A percentile compares a stretch with the other conserved stretches of the same genome.
phyloP scores from a whole-genome alignment of 352 stramenopile genomes.

The Pilasporangium apinafurcum region DNA sequence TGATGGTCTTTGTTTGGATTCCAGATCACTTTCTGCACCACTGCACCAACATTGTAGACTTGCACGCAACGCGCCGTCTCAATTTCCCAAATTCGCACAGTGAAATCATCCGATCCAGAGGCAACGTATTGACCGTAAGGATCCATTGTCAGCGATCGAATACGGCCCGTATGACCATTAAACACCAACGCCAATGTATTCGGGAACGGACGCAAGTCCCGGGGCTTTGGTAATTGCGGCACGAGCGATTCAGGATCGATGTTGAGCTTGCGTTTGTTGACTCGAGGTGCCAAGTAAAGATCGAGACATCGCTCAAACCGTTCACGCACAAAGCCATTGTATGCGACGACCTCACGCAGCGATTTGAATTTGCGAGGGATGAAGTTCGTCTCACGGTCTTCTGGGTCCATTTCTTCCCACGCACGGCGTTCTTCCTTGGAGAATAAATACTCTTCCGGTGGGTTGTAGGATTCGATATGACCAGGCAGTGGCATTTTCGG shows the following conservation, averaged over 20 bases:
- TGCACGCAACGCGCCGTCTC: slow-evolving; percentile 90
- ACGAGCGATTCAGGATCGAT: slow-evolving; percentile 97
- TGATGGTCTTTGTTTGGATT: slow-evolving; percentile 96
- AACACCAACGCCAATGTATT: slow-evolving; percentile 90
- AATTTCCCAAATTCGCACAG: slow-evolving; percentile 96
- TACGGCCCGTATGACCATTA: slow-evolving; percentile 83
- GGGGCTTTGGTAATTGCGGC: slow-evolving; percentile 94
- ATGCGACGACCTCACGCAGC: slow-evolving; percentile 94
- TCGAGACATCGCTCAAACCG: slow-evolving; percentile 99
- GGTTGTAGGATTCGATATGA: slow-evolving; percentile 99
- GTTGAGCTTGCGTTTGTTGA: slow-evolving; percentile 95
- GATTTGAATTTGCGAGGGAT: slow-evolving; percentile 97
- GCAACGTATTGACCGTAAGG: slow-evolving; percentile 97
- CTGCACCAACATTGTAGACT: slow-evolving; percentile 87
- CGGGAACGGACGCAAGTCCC: slow-evolving; percentile 97
- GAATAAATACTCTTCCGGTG: slow-evolving; percentile 98
- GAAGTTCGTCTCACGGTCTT: slow-evolving; percentile 96
- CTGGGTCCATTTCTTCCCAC: slow-evolving; percentile 93
- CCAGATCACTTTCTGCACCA: slow-evolving; percentile 93
- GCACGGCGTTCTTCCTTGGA: slow-evolving; percentile 94
- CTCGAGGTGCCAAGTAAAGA: slow-evolving; percentile 97
- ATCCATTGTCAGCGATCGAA: slow-evolving; percentile 92
- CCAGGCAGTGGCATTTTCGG: slow-evolving; percentile 97
- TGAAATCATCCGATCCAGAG: slow-evolving; percentile 94
- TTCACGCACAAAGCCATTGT: slow-evolving; percentile 96